Evolutionary conservation across 371 early-diverging fungal genomes (phyloP).

Genomic region (Mucor indicus): DNA sequence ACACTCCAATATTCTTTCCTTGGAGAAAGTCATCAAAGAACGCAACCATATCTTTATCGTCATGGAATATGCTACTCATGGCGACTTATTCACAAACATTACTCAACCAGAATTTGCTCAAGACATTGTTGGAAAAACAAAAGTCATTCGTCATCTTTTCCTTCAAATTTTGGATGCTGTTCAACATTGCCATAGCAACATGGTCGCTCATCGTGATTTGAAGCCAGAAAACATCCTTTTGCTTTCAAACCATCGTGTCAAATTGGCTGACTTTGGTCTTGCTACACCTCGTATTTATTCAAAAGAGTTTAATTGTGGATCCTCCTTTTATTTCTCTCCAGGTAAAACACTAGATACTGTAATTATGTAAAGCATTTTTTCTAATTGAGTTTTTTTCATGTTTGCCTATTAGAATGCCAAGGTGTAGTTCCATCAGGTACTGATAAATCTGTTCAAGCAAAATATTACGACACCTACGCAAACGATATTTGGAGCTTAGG

Average conservation of each 20-base stretch:
- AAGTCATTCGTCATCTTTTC: constrained; percentile 48
- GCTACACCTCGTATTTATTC: constrained; percentile 74
- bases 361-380: too few relatives aligned
- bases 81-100: constrained; percentile 64
- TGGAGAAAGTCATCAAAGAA: constrained; percentile 63
- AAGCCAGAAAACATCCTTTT: constrained; percentile 72
- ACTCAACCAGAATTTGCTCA: constrained; percentile 39
- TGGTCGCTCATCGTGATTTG: constrained; percentile 69
- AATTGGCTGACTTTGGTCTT: constrained; percentile 94
- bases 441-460: too few relatives aligned
- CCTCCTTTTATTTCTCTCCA: constrained; percentile 92
- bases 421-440: too few relatives aligned
- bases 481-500: constrained; percentile 89
- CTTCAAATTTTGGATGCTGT: constrained; percentile 56
- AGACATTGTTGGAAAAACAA: constrained; percentile 38
- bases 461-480: too few relatives aligned
- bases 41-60: constrained; percentile 59
- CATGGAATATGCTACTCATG: constrained; percentile 66
- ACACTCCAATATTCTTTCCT: constrained; percentile 65
- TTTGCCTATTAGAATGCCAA: too few relatives aligned
- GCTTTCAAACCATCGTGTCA: constrained; percentile 54
- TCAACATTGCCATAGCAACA: constrained; percentile 47
- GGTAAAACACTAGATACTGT: too few relatives aligned
- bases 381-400: too few relatives aligned
- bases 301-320: constrained; percentile 87